Conservation (phyloP, 2,329 filamentous ascomycete species). For the Exophiala oligosperma region DNA sequence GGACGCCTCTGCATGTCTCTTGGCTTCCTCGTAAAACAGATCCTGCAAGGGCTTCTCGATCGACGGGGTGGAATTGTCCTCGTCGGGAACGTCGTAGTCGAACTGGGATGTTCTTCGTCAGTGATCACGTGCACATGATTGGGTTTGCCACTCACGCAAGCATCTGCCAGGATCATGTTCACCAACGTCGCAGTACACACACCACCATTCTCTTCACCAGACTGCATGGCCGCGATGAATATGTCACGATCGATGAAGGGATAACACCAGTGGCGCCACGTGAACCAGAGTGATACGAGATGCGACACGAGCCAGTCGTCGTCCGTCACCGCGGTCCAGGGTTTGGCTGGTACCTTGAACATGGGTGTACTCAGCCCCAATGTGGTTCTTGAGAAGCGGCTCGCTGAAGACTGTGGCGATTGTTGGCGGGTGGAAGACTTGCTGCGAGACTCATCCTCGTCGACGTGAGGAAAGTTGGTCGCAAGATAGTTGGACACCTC, state of each 20-base stretch:
- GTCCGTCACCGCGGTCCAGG: conserved; percentile 35
- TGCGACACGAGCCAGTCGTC: conserved; percentile 36
- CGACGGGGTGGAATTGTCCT: neutral
- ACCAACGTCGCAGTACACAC: conserved; percentile 39
- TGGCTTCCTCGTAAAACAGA: conserved; percentile 6
- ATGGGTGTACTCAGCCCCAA: neutral
- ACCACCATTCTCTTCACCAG: conserved; percentile 28
- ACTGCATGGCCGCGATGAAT: conserved; percentile 35
- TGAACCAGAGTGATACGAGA: conserved; percentile 36
- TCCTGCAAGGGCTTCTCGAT: conserved; percentile 5
- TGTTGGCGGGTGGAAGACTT: conserved; percentile 5
- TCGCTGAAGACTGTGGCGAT: neutral
- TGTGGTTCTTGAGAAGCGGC: neutral
- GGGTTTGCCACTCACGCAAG: conserved; percentile 15
- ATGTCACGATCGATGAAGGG: conserved; percentile 35
- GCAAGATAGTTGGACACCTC: conserved; percentile 3
- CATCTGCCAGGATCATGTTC: conserved; percentile 35
- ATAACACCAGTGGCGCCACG: conserved; percentile 34
- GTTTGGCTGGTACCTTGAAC: conserved; percentile 13
- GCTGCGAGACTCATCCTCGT: conserved; percentile 4
- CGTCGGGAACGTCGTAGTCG: conserved; percentile 1
- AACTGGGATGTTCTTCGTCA: neutral
- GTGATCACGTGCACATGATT: neutral
- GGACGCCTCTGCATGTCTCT: conserved; percentile 1
- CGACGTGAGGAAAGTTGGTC: neutral